These are phyloP conservation scores for Inga laurina DNA, from an alignment of 306 rosid species.

Conservation along the genomic window DNA sequence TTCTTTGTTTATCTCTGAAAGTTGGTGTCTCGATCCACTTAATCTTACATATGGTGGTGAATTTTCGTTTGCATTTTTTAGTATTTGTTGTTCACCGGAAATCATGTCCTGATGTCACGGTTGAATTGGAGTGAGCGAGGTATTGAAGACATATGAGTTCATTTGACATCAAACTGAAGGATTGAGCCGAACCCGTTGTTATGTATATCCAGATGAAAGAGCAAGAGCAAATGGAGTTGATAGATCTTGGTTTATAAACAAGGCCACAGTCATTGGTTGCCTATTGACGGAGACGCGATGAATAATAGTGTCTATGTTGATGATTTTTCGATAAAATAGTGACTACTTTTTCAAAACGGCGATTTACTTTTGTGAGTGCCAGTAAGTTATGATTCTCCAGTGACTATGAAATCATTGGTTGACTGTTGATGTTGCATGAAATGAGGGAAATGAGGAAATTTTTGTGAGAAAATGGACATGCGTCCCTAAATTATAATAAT, in stretches of 20 bases:
- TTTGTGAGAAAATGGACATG: background rate
- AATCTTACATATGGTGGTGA: background rate
- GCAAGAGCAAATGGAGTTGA: constrained; percentile 18
- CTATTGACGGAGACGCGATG: background rate
- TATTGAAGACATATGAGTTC: background rate
- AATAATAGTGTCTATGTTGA: background rate
- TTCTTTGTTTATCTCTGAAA: background rate
- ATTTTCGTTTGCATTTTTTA: background rate
- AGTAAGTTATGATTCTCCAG: background rate
- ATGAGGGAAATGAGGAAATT: background rate
- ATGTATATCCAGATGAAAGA: background rate
- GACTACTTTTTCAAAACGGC: background rate
- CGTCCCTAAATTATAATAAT: background rate
- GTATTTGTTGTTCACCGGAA: background rate
- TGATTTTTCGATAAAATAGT: constrained; percentile 14
- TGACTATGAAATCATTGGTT: constrained; percentile 15
- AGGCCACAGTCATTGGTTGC: constrained; percentile 4
- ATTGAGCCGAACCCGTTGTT: constrained; percentile 2
- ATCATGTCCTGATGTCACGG: background rate
- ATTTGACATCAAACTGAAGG: constrained; percentile 19
- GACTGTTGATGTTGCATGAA: constrained; percentile 15
- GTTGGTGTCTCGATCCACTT: background rate
- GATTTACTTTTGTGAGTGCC: background rate
- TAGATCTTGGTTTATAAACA: constrained; percentile 35
- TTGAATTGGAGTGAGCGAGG: background rate